phyloP scores from a whole-genome alignment of 202 grass and related monocot species.

The Panicum hallii region DNA sequence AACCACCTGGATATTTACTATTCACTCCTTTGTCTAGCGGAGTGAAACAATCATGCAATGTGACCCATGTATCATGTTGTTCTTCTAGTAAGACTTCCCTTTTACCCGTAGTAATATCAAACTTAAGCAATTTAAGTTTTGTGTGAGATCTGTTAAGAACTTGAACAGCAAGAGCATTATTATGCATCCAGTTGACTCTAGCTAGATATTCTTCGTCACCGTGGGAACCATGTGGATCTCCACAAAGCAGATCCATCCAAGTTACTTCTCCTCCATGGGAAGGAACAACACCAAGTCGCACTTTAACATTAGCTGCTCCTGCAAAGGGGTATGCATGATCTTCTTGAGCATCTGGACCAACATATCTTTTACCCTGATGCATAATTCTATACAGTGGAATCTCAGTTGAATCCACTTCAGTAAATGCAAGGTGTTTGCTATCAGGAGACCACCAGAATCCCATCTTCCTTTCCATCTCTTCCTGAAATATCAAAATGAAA shows the following conservation, averaged over 20 bases:
- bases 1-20: slow-evolving; percentile 69
- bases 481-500: slow-evolving; percentile 61
- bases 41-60: slow-evolving; percentile 94
- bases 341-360: slow-evolving; percentile 88
- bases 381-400: slow-evolving; percentile 98
- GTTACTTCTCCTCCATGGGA: slow-evolving; percentile 72
- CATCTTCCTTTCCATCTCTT: slow-evolving; percentile 99
- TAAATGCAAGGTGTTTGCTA: slow-evolving; percentile 87
- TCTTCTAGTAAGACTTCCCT: slow-evolving; percentile 82
- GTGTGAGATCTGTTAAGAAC: slow-evolving; percentile 86
- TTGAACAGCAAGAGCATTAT: slow-evolving; percentile 84
- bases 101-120: slow-evolving; percentile 74
- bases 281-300: slow-evolving; percentile 83
- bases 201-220: slow-evolving; percentile 90
- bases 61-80: slow-evolving; percentile 81
- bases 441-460: slow-evolving; percentile 99
- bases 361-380: slow-evolving; percentile 94
- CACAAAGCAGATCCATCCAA: slow-evolving; percentile 97
- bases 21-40: slow-evolving; percentile 80
- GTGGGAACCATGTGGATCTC: slow-evolving; percentile 50
- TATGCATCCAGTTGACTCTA: slow-evolving; percentile 92
- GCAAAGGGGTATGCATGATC: slow-evolving; percentile 97
- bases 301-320: slow-evolving; percentile 90
- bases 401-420: slow-evolving; percentile 89
- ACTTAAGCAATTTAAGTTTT: slow-evolving; percentile 91